phyloP scores from a whole-genome alignment of 1,284 basidiomycete species.

The Ustilago lituana region DNA sequence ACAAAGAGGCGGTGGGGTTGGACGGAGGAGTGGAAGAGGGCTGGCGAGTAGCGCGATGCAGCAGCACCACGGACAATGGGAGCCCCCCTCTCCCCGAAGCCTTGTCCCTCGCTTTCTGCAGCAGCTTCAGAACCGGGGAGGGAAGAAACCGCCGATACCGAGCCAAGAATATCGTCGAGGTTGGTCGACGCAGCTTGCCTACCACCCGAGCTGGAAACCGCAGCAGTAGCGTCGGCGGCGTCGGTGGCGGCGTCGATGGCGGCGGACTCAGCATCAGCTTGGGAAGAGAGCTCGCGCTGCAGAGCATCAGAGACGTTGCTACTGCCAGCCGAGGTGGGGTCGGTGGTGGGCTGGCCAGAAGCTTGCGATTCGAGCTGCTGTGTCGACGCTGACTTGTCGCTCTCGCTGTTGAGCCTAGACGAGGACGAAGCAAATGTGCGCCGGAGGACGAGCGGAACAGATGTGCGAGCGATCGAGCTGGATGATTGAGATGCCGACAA shows the following conservation, averaged over 20 bases:
- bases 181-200: conserved; percentile 25
- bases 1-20: conserved; percentile 68
- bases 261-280: conserved; percentile 8
- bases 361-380: conserved; percentile 32
- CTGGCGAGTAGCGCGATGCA: conserved; percentile 24
- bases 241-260: background rate
- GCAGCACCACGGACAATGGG: conserved; percentile 19
- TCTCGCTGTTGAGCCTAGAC: conserved; percentile 7
- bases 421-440: conserved; percentile 20
- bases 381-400: conserved; percentile 25
- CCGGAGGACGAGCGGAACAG: background rate
- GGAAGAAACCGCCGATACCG: conserved; percentile 26
- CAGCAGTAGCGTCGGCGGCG: background rate
- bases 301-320: conserved; percentile 35
- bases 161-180: conserved; percentile 44
- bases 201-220: conserved; percentile 6
- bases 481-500: conserved; percentile 11
- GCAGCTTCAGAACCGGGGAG: conserved; percentile 19
- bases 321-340: conserved; percentile 22
- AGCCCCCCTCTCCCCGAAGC: conserved; percentile 9
- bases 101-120: background rate
- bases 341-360: conserved; percentile 27
- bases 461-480: conserved; percentile 7
- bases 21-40: conserved; percentile 14
- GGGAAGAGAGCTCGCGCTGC: conserved; percentile 19